Evolutionary conservation across 75 land plant species (phyloP), one percentile per base, ranked within the genome.

Genomic region (Picea sitchensis): DNA sequence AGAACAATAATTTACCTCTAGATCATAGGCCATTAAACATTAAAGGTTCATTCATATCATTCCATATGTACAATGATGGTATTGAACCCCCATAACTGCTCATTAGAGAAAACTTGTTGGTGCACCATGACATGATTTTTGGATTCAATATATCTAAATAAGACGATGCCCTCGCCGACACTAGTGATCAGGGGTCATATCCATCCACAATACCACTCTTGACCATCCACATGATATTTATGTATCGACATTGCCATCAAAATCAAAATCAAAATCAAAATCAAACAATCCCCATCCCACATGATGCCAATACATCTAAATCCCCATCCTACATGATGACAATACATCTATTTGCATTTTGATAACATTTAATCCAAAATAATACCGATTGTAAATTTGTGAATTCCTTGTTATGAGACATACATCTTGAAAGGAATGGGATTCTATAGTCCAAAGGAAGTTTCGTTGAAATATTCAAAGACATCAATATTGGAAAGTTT

Each of bases 11-110:
- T 32, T 17, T 91, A 96, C 98, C 98, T 97, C 98, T 5, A 98
- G 98, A 23, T 98, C 99, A 90, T 95, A 98, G 98, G 20, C 99
- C 99, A 90, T 95, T 97, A 65, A 97, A 97, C 44, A 97, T 98
- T 8, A 98, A 97, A 61, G 99, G 98, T 85, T 97, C 98, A 77
- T 97, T 97, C 99, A 97, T 97, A 84, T 97, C 99, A 84, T 97
- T 97, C 99, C 99, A 97, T 21, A 97, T 97, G 81, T 97, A 92
- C 80, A 97, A 79, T 0, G 90, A 88, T 5, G 90, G 92, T n/a
- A 97, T 97, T 0, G 99, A 97, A 32, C 99, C 98, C 20, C 38
- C 85, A 84, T 97, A 97, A 78, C 81, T 91, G 13, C 84, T 79
- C n/a, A 44, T 4, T 36, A 74, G 82, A 5, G 91, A 88, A 77